Base-by-base conservation (phyloP, 495 filamentous ascomycete genomes). In the Trichocladium antarcticum region DNA sequence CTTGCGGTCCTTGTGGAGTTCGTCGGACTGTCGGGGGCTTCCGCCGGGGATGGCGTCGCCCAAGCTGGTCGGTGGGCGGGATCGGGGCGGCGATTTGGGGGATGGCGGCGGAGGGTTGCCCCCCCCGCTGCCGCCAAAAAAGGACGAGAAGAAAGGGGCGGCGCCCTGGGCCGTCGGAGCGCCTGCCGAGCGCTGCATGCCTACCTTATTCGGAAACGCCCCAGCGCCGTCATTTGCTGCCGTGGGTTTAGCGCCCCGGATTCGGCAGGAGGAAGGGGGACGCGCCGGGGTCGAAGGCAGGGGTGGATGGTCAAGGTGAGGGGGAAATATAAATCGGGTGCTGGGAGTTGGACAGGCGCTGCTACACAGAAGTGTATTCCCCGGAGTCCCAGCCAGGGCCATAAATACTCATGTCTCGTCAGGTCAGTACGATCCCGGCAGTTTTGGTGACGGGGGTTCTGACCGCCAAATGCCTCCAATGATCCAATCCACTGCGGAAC, bases 1-100 rank as follows among this genome's bases (percentile, higher is more conserved):
- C 29, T 66, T 64, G 50, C 68, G 68, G 36, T 74, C 69, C 56
- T 74, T 73, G 49, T 59, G 64, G 37, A 68, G 57, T 32, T 63
- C 53, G 58, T 64, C 65, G 29, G 50, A 59, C 41, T 62, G 57
- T 16, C 54, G 58, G 20, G 58, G 58, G 17, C 47, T 57, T 19
- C 20, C 42, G 34, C 42, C 43, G 37, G 50, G 9, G 49, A 15
- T 38, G 29, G 38, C 15, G 42, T 65, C 66, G 32, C 64, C 68
- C 11, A 65, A 64, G 48, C 67, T 70, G 6, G 69, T 68, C 20
- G 63, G 63, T 6, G 64, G 70, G 0, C 64, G 60, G 24, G 69
- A 69, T 54, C 60, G 61, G 27, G 44, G 40, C 27, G 55, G 48
- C 16, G 60, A 51, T 24, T 53, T 57, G 29, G 17, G 35, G 42